Evolutionary conservation across 805 yeast genomes (phyloP), one percentile per base, ranked within the genome.

Genomic region (Danielia oregonensis): DNA sequence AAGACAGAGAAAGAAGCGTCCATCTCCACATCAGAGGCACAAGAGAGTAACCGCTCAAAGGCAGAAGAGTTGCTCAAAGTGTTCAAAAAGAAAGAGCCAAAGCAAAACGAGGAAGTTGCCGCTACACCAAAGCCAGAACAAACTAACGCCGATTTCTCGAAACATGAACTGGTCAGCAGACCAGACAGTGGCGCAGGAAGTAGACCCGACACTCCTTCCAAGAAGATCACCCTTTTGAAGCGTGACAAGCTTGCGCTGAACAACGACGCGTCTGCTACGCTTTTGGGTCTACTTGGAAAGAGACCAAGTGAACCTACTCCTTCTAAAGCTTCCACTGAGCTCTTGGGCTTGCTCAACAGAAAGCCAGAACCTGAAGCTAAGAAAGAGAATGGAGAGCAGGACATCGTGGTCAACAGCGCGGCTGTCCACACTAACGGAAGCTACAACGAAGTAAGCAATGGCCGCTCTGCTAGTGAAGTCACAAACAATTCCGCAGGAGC

Each of bases 321-420:
- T 22, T 5, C 10, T 5, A 22, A 19, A 11, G 5, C 8, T 10
- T 26, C 46, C 6, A 35, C 51, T 7, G 52, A 39, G 25, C 26
- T 48, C 14, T 43, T 49, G 41, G 51, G 43, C 8, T 28, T 48
- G 9, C 40, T 48, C 24, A 52, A 46, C 19, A 33, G 26, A n/a
- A 33, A 27, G 13, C 17, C 30, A 7, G 27, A 30, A 17, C 22
- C 9, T 19, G 6, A 6, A 19, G 6, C 22, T 9, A 19, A 19
- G 9, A 19, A 19, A 9, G n/a, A n/a, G n/a, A n/a, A n/a, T n/a
- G n/a, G n/a, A n/a, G n/a, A n/a, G n/a, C n/a, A n/a, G n/a, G n/a
- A n/a, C n/a, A n/a, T n/a, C n/a, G n/a, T n/a, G n/a, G 9, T 9
- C 6, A 19, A 19, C 22, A 19, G 9, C 6, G 22, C 22, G 22